Percentiles rank a stretch among this genome's conserved stretches.
phyloP scores from a whole-genome alignment of 805 yeast genomes.

The Kregervanrija fluxuum region DNA sequence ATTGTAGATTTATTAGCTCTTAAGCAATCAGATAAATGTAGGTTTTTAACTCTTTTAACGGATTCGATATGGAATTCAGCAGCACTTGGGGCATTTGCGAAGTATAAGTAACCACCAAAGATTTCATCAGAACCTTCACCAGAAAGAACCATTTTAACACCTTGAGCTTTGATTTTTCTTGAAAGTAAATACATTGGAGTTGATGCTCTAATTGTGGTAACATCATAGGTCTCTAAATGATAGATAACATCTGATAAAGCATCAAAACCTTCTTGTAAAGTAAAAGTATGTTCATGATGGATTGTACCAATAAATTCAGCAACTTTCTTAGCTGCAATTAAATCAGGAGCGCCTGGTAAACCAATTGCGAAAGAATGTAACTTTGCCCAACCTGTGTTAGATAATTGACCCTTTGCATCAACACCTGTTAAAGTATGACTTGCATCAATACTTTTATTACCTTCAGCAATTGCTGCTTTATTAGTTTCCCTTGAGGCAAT shows the following conservation, averaged over 20 bases:
- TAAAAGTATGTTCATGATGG: conserved; percentile 97
- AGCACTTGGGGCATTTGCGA: conserved; percentile 93
- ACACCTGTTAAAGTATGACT: conserved; percentile 77
- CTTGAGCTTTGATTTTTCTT: conserved; percentile 98
- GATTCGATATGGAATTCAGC: conserved; percentile 93
- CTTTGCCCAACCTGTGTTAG: conserved; percentile 65
- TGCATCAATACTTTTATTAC: conserved; percentile 42
- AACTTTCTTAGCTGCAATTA: conserved; percentile 91
- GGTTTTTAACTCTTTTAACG: conserved; percentile 93
- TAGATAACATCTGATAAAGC: conserved; percentile 90
- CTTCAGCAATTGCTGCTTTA: conserved; percentile 54
- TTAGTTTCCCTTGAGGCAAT: conserved; percentile 96
- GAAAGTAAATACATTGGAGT: conserved; percentile 97
- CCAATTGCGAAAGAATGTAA: conserved; percentile 97
- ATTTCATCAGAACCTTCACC: conserved; percentile 99
- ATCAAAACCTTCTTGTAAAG: conserved; percentile 94
- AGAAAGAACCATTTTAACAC: conserved; percentile 97
- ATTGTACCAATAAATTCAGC: conserved; percentile 94
- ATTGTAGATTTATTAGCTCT: conserved; percentile 99
- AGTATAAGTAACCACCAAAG: conserved; percentile 97
- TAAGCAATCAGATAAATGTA: conserved; percentile 93
- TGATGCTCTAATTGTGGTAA: conserved; percentile 97
- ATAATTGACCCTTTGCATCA: conserved; percentile 80
- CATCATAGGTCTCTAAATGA: conserved; percentile 97
- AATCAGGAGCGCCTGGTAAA: conserved; percentile 95